Percentiles rank a stretch among this genome's conserved stretches.
Evolutionary conservation across 805 yeast genomes (phyloP).

Genomic region (Wickerhamomyces ciferrii): DNA sequence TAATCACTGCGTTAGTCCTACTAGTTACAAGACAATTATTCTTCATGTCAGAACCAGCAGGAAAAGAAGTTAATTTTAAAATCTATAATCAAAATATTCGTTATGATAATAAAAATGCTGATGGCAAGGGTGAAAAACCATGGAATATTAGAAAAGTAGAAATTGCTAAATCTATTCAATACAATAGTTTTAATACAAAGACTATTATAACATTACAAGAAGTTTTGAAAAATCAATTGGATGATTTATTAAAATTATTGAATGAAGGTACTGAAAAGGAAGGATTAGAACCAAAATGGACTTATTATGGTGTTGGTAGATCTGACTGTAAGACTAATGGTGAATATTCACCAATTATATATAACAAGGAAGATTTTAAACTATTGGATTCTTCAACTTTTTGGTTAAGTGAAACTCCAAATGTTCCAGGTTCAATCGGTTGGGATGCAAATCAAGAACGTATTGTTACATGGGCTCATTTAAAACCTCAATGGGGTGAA

Average conservation of each 20-base stretch:
- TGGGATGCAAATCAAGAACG: conserved; percentile 44
- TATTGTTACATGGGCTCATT: conserved; percentile 30
- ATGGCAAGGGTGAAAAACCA: conserved; percentile 33
- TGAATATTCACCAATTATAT: conserved; percentile 47
- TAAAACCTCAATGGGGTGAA: conserved; percentile 19
- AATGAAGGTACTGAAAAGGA: conserved; percentile 21
- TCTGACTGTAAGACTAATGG: conserved; percentile 46
- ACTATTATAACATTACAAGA: conserved; percentile 45
- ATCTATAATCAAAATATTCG: conserved; percentile 41
- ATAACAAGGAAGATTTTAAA: conserved; percentile 30
- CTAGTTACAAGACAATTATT: neutral
- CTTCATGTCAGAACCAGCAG: neutral
- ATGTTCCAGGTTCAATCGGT: conserved; percentile 39
- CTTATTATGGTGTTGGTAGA: conserved; percentile 45
- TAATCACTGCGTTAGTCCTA: neutral
- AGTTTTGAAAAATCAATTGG: conserved; percentile 39
- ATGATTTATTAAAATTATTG: conserved; percentile 33
- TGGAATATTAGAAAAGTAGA: conserved; percentile 39
- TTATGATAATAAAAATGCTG: conserved; percentile 29
- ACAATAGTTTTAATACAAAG: conserved; percentile 26
- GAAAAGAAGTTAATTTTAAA: conserved; percentile 4
- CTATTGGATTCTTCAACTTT: conserved; percentile 35
- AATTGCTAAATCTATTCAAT: conserved; percentile 34
- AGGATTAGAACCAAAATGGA: conserved; percentile 31
- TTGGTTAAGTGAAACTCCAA: conserved; percentile 54